Evolutionary conservation across 129 eudicot species (phyloP).

Genomic region (Sambucus nigra): DNA sequence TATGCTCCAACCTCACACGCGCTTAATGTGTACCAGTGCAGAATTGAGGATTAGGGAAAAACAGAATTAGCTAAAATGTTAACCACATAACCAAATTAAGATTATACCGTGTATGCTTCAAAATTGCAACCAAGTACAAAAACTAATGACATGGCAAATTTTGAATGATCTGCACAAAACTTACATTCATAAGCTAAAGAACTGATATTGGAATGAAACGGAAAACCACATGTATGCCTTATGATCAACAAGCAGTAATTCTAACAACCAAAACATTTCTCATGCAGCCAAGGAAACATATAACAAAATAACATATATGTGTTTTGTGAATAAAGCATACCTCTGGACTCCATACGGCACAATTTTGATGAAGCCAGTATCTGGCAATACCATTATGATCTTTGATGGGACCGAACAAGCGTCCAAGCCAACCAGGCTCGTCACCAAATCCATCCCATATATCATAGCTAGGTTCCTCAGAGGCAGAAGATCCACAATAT

Average conservation of each 20-base stretch:
- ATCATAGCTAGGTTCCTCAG: slow-evolving; percentile 82
- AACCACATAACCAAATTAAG: too few species aligned
- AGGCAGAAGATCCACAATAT: slow-evolving; percentile 76
- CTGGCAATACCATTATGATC: slow-evolving; percentile 95
- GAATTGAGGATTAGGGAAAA: too few species aligned
- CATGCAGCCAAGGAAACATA: not conserved
- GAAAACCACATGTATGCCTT: not conserved
- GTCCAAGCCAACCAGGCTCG: slow-evolving; percentile 96
- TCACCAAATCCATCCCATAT: slow-evolving; percentile 95
- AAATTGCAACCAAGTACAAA: too few species aligned
- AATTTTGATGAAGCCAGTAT: slow-evolving; percentile 91
- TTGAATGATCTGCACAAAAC: too few species aligned
- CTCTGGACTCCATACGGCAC: slow-evolving; percentile 99
- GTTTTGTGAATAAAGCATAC: slow-evolving; percentile 30
- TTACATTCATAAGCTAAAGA: too few species aligned
- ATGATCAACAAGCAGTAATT: not conserved
- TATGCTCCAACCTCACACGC: too few species aligned
- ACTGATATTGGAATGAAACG: too few species aligned
- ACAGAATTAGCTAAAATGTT: too few species aligned
- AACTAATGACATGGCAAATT: too few species aligned
- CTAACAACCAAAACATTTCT: not conserved
- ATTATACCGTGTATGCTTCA: too few species aligned
- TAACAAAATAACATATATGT: not conserved
- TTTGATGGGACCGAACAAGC: slow-evolving; percentile 86
- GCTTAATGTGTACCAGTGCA: too few species aligned